These are phyloP conservation scores for Gautieria morchelliformis DNA, from an alignment of 768 basidiomycete species.

Conservation along the genomic window DNA sequence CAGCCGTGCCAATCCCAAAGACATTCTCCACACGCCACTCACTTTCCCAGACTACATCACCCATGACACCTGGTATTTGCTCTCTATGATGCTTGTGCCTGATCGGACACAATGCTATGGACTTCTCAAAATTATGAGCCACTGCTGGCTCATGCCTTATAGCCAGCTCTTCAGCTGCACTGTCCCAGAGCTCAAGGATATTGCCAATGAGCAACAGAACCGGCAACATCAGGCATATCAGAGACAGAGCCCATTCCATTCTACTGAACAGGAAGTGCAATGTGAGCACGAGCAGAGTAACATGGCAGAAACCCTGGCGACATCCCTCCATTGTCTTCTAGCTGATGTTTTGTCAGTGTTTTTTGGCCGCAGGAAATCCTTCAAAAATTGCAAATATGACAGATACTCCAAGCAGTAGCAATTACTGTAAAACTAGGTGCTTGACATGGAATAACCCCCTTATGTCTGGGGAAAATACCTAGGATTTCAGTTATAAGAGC, in stretches of 20 bases:
- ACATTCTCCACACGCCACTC: constrained; percentile 94
- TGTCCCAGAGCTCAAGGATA: constrained; percentile 70
- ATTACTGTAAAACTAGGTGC: too few species aligned
- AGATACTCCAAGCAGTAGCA: too few species aligned
- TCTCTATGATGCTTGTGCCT: constrained; percentile 90
- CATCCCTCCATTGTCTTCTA: constrained; percentile 1
- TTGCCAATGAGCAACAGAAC: constrained; percentile 78
- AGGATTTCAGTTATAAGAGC: too few species aligned
- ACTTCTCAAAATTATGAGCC: constrained; percentile 71
- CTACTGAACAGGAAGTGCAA: constrained; percentile 22
- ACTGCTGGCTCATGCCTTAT: constrained; percentile 76
- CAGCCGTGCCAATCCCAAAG: constrained; percentile 96
- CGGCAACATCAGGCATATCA: constrained; percentile 76
- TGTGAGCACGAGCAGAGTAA: constrained; percentile 17
- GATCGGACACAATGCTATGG: constrained; percentile 76
- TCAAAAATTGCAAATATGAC: too few species aligned
- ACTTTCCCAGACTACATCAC: constrained; percentile 97
- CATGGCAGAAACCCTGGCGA: constrained; percentile 46
- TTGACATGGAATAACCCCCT: too few species aligned
- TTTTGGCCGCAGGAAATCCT: too few species aligned
- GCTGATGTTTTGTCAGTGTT: too few species aligned
- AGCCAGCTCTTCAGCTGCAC: constrained; percentile 50
- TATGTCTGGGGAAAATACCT: too few species aligned
- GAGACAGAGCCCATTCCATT: constrained; percentile 60
- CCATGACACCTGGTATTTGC: constrained; percentile 67